Evolutionary conservation across 805 yeast species (phyloP).

Genomic region (Clavispora santaluciae): DNA sequence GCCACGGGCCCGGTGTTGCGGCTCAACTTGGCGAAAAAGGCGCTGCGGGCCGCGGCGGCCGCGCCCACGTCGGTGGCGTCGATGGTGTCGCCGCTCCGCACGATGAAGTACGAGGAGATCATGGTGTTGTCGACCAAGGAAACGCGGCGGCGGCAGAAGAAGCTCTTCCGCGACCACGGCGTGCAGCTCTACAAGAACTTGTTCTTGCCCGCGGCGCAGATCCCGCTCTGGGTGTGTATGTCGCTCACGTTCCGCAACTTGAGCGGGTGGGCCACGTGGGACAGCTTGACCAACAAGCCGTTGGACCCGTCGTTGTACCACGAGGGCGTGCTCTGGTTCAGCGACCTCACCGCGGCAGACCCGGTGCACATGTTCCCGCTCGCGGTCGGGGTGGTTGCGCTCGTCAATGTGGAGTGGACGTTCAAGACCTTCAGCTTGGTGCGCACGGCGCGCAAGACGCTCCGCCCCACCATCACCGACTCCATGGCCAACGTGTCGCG

Average conservation of each 20-base stretch:
- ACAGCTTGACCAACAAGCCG: conserved; percentile 38
- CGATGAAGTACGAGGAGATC: conserved; percentile 74
- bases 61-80: conserved; percentile 20
- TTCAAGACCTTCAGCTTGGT: conserved; percentile 55
- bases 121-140: conserved; percentile 71
- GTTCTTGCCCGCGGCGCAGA: conserved; percentile 70
- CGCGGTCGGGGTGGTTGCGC: conserved; percentile 60
- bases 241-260: conserved; percentile 70
- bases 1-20: conserved; percentile 75
- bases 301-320: conserved; percentile 45
- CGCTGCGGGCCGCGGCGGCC: conserved; percentile 25
- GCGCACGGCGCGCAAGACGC: conserved; percentile 34
- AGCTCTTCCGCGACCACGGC: conserved; percentile 57
- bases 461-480: conserved; percentile 56
- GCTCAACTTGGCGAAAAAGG: conserved; percentile 47
- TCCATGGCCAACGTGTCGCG: conserved; percentile 68
- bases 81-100: conserved; percentile 30
- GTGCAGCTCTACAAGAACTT: conserved; percentile 81
- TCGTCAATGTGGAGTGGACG: conserved; percentile 82
- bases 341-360: conserved; percentile 57
- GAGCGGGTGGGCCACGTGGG: conserved; percentile 61
- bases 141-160: conserved; percentile 66
- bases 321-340: conserved; percentile 60
- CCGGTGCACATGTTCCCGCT: conserved; percentile 65
- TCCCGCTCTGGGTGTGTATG: conserved; percentile 83